phyloP scores from a whole-genome alignment of 2,329 filamentous ascomycete species.

The Fusarium sp. region DNA sequence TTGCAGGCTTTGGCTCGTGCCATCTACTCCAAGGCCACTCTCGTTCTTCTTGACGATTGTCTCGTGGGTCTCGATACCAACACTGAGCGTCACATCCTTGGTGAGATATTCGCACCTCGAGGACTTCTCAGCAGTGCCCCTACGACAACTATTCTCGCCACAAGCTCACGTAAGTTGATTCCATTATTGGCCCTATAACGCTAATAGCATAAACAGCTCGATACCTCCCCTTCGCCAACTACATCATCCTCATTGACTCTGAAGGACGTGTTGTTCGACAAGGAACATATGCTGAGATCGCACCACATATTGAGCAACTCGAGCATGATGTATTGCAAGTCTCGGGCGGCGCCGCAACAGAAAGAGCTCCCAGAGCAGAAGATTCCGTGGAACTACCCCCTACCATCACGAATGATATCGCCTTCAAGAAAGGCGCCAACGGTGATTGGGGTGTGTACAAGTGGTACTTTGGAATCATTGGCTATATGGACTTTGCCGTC shows the following conservation, averaged over 20 bases:
- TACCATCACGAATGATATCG: neutral
- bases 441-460: neutral
- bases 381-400: neutral
- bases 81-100: neutral
- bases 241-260: neutral
- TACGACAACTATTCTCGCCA: neutral
- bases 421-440: neutral
- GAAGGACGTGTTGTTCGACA: neutral
- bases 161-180: neutral
- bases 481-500: neutral
- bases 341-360: neutral
- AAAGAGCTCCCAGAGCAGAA: neutral
- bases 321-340: neutral
- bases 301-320: neutral
- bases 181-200: accelerated
- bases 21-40: neutral
- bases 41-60: neutral
- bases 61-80: neutral
- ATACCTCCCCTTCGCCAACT: neutral
- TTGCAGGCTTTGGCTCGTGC: neutral
- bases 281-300: neutral
- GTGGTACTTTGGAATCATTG: neutral
- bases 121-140: neutral
- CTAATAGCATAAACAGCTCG: neutral
- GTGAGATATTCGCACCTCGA: neutral